Evolutionary conservation across 2,329 filamentous ascomycete species (phyloP), one percentile per base, ranked within the genome.

Genomic region (Fusarium veterinarium): DNA sequence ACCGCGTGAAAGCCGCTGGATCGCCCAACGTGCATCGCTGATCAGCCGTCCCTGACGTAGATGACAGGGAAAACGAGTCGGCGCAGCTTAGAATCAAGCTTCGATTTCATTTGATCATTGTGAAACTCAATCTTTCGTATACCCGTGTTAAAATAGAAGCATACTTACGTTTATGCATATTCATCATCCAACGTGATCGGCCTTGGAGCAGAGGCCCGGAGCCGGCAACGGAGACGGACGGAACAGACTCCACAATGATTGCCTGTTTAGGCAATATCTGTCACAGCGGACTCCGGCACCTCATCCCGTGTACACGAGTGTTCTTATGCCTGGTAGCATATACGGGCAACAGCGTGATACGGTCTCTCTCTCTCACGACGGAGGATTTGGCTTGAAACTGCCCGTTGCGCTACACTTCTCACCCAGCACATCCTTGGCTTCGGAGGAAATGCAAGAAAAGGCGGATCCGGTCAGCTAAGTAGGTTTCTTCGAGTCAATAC

Each of bases 191-290:
- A 33, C 38, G n/a, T 51, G 19, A 69, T 58, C 51, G 51, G 66
- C 57, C 28, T 37, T 52, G 11, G 38, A 45, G 61, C 45, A 45
- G 48, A n/a, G 12, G 41, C 16, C 51, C 71, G 60, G 60, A 52
- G 48, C 64, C 37, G 64, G 72, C 42, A 64, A 55, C 60, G 57
- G 71, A 60, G 53, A 44, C 40, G 55, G 41, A 33, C 71, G 56
- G 51, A 38, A 16, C 23, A 7, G 28, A 52, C 60, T 67, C 71
- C 67, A 74, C 52, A 30, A 45, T 11, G 45, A 46, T 64, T 74
- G 46, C 72, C 72, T 61, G 74, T 74, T 69, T 42, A 45, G 72
- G 72, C 44, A 74, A 70, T 61, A 28, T 33, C 25, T 40, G 28
- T 57, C 41, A 60, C 16, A 49, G 19, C 19, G 25, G 44, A 40